Base-by-base conservation (phyloP, 2,329 filamentous ascomycete species). In the Fusarium verticillioides region DNA sequence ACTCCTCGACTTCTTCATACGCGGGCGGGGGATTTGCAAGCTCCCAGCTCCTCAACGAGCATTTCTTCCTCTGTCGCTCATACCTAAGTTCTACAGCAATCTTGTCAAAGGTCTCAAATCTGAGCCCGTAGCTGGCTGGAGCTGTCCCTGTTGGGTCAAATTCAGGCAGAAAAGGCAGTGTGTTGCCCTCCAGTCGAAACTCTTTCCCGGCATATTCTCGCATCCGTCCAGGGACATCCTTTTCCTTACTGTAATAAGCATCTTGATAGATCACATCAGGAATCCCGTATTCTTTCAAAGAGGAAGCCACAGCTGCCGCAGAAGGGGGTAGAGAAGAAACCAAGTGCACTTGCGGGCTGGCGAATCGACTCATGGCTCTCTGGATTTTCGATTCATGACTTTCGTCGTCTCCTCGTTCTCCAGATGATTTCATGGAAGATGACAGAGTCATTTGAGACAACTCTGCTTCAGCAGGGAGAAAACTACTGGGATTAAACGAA, bases 121-220 rank as follows among this genome's bases (percentile, higher is more conserved):
- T 88, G 32, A 88, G 79, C 5, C 90, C 91, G 75, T 85, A 86
- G 42, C 85, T 88, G 19, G 89, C 89, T 18, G 84, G 80, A 7
- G 88, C 90, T 32, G 63, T 70, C 12, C 89, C 91, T 10, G 84
- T 87, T 4, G 89, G 82, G 78, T 97, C 91, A 74, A 98, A 98
- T 1, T 89, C 85, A 2, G 95, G 93, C 5, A 98, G 88, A 81
- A 91, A 97, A 0, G 93, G 94, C 12, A 97, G 79, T 3, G 92
- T 93, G 60, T 88, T 90, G 67, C 95, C 92, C 77, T 91, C 88
- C 11, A 98, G 84, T 65, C 90, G 92, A 79, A 97, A 98, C 76
- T 97, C 93, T 75, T 91, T 91, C 7, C 96, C 96, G 11, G 93
- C 96, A 82, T 97, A 98, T 81, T 97, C 94, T 60, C 94, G 88